Conservation (phyloP, 2,329 filamentous ascomycete species). For the Bretziella fagacearum region DNA sequence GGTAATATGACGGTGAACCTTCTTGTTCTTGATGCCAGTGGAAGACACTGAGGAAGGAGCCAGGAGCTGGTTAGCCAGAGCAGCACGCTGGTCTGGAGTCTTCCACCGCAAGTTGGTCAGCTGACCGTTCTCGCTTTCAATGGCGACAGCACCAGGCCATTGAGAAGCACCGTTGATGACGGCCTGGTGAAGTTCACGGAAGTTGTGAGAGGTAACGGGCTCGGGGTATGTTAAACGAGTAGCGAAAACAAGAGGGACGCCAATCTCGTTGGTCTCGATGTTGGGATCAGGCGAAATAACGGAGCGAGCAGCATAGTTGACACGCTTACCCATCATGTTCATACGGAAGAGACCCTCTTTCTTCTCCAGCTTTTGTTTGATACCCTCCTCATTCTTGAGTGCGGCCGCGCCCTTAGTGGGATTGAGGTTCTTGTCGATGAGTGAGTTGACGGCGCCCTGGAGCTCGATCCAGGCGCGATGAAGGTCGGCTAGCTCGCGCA, state of each 20-base stretch:
- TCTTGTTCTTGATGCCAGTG: constrained; percentile 73
- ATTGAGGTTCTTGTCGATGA: constrained; percentile 81
- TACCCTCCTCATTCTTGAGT: constrained; percentile 71
- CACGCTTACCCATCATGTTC: constrained; percentile 99
- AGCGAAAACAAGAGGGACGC: constrained; percentile 94
- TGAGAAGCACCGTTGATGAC: constrained; percentile 88
- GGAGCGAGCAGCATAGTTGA: constrained; percentile 93
- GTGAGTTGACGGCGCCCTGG: constrained; percentile 79
- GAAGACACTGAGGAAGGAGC: constrained; percentile 62
- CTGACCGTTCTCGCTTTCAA: constrained; percentile 90
- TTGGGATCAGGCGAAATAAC: constrained; percentile 98
- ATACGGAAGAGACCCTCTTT: constrained; percentile 97
- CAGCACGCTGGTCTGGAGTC: constrained; percentile 70
- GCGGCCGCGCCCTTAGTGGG: constrained; percentile 63
- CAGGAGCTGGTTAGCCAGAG: constrained; percentile 81
- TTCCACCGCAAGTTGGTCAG: constrained; percentile 78
- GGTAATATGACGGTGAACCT: constrained; percentile 87
- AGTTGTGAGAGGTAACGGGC: constrained; percentile 93
- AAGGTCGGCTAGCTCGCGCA: constrained; percentile 53
- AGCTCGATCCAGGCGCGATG: constrained; percentile 68
- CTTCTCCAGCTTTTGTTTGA: constrained; percentile 96
- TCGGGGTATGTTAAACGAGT: constrained; percentile 93
- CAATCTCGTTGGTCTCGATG: constrained; percentile 97
- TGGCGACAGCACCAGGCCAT: constrained; percentile 86
- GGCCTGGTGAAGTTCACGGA: constrained; percentile 85